Conservation (phyloP, 495 filamentous ascomycete species). For the Aspergillus heteromorphus region DNA sequence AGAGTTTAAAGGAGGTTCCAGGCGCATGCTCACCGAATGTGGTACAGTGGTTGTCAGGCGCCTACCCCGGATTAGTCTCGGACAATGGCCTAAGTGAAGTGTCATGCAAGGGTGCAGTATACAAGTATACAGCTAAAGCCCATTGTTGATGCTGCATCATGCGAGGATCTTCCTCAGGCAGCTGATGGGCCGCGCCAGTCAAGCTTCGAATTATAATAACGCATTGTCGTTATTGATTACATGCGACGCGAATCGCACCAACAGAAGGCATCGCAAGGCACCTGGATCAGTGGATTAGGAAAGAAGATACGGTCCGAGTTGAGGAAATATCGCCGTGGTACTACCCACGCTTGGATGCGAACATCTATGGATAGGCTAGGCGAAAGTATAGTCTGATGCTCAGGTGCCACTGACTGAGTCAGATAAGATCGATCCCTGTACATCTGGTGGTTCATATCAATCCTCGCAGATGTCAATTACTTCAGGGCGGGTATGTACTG, state of each 20-base stretch:
- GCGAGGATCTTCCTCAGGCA: neutral
- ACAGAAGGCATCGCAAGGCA: neutral
- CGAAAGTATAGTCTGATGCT: neutral
- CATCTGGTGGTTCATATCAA: neutral
- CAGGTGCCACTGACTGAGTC: neutral
- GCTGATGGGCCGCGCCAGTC: neutral
- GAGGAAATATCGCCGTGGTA: neutral
- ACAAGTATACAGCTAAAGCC: neutral
- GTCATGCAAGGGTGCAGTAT: neutral
- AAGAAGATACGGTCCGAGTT: neutral
- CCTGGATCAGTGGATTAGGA: neutral
- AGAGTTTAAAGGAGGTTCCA: neutral
- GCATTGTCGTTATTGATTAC: neutral
- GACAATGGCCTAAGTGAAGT: neutral
- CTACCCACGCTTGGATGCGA: neutral
- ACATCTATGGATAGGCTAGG: neutral
- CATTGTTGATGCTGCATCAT: neutral
- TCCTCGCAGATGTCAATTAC: neutral
- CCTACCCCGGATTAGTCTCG: conserved; percentile 1
- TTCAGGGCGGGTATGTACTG: neutral
- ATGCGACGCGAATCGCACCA: neutral
- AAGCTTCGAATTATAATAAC: neutral
- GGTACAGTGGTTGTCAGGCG: neutral
- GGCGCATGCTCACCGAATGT: neutral
- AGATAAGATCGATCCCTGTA: neutral